Base-by-base conservation (phyloP, 257 asterid genomes). In the Rauvolfia tetraphylla region DNA sequence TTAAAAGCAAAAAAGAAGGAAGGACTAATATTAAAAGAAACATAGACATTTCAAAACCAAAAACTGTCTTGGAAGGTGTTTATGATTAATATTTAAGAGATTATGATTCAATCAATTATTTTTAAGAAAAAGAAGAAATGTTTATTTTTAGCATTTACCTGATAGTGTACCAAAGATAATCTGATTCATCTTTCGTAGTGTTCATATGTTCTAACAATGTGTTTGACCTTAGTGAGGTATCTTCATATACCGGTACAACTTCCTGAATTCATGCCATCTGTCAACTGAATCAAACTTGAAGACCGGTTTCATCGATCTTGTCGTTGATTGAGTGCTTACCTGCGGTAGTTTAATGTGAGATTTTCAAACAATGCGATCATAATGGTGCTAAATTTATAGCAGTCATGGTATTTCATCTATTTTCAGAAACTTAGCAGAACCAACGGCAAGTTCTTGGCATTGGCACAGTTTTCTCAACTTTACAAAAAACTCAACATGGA, bases 111-210 rank as follows among this genome's bases (percentile, higher is more conserved):
- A 2, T 17, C n/a, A 17, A 15, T 18, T 0, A 15, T 51, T 51
- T 51, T 51, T 0, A 0, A 11, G 57, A 18, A 51, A 51, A 51
- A 54, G n/a, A n/a, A 29, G 11, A 27, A 22, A 62, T n/a, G n/a
- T 65, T 27, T 4, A 17, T 17, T 41, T 34, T 29, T 31, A 62
- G 31, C n/a, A 20, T 22, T 65, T 83, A 94, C 98, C 91, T 88
- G 66, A 76, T 20, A 65, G 88, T 92, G 89, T 92, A 94, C 98
- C 98, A 94, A 48, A 94, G 83, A 79, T 94, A 92, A 77, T 92
- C 98, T 3, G 97, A 89, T 48, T 44, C 72, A 85, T 94, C 98
- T 84, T 87, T 88, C n/a, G 98, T 90, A 22, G 93, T 90, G 81
- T 71, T 85, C 87, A 87, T 88, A 75, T 94, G 98, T 81, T 92